Conservation (phyloP, 139 green algal genomes). For the Chloropicon primus region DNA sequence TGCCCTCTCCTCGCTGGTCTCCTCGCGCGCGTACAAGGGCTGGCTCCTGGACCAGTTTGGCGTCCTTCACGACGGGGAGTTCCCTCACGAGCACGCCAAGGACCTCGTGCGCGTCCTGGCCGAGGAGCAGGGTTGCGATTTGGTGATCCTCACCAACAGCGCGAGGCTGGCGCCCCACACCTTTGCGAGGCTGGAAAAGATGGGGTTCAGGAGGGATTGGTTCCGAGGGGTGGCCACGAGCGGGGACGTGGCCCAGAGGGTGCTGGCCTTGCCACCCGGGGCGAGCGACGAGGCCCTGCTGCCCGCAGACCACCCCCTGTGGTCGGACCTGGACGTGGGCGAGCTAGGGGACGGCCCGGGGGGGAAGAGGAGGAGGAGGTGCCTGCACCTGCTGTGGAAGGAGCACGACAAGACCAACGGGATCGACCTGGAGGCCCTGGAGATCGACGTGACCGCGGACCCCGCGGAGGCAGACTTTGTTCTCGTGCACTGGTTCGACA, state of each 20-base stretch:
- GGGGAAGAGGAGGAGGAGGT: background rate
- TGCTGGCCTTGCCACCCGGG: background rate
- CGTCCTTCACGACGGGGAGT: background rate
- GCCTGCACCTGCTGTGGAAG: background rate
- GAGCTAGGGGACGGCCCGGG: too few species aligned
- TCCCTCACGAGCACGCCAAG: background rate
- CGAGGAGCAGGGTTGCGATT: background rate
- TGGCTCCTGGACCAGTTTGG: background rate
- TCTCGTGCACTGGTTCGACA: background rate
- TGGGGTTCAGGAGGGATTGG: background rate
- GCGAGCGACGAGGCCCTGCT: background rate
- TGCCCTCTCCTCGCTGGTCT: background rate
- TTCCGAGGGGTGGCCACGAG: background rate
- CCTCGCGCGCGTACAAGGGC: background rate
- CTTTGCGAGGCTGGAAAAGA: background rate
- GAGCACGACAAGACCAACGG: background rate
- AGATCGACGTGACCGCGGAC: background rate
- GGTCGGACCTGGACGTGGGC: background rate
- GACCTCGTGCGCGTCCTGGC: background rate
- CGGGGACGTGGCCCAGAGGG: background rate
- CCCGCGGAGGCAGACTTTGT: background rate
- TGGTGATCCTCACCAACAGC: background rate
- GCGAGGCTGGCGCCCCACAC: background rate
- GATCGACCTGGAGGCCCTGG: background rate
- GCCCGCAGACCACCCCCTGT: background rate